Evolutionary conservation across 2,329 filamentous ascomycete genomes (phyloP), one percentile per base, ranked within the genome.

Genomic region (Teratosphaeria viscida): DNA sequence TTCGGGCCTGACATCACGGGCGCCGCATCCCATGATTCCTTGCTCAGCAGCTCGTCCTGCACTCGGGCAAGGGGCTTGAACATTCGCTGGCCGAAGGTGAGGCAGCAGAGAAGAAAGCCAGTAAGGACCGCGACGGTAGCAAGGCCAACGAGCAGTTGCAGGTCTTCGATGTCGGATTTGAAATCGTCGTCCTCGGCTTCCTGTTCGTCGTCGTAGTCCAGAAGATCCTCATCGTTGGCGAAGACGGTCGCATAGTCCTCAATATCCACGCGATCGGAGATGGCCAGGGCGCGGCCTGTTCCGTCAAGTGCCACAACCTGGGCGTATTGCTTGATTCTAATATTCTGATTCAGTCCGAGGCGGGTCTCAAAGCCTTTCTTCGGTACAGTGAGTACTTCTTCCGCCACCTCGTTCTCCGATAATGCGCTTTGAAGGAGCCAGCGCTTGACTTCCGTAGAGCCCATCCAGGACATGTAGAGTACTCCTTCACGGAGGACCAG

Each of bases 391-490:
- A 37, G 19, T 10, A 26, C 19, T n/a, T 56, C 55, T 29, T 39
- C 58, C 29, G n/a, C 11, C 39, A 14, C 10, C 16, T 12, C 58
- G 19, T 52, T 10, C 11, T 19, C 11, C 10, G 14, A n/a, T 16
- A 23, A 55, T 3, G 59, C 61, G 35, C 64, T 74, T 63, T 76
- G 78, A 61, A 82, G 77, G 6, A 73, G 65, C 82, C 81, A 78
- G 1, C 59, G 63, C 5, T 63, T 62, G 19, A 78, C 68, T 56
- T 77, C 74, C 0, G 77, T 78, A 0, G 75, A 75, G 1, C 76
- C 76, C 54, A 77, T 76, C 77, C 76, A 78, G 6, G 77, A 81
- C 2, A 82, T 78, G 66, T 80, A 83, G 3, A 77, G 60, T 2
- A 47, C 7, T 70, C 67, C 47, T 56, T 68, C 0, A 63, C 71